Evolutionary conservation across 306 rosid species (phyloP), one percentile per base, ranked within the genome.

Genomic region (Inga oerstediana): DNA sequence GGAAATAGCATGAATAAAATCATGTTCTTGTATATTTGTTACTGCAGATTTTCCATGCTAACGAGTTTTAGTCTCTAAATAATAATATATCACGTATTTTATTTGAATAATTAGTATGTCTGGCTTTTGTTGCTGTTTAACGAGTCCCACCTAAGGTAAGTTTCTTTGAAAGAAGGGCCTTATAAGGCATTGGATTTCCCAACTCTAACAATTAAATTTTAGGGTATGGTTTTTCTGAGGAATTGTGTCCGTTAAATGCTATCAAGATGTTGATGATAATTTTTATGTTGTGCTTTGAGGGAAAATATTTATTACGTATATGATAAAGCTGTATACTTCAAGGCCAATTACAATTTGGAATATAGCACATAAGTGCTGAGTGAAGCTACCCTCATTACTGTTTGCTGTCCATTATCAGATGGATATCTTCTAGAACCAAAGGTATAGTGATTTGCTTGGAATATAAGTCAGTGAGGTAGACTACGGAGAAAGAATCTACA

Each of bases 281-380:
- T 24, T 24, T 61, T 61, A 61, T 61, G 16, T 4, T 6, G 20
- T 54, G 24, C 19, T 17, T 59, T 15, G 43, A 19, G 35, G 24
- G 22, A 41, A 20, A 76, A 56, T 46, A 73, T 73, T 54, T 20
- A 8, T 27, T 13, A 0, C n/a, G 14, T 79, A 16, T 7, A 27
- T 59, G 49, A 12, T 35, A 24, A 66, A 48, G 35, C 22, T 16
- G 27, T 75, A 24, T 27, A 27, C 35, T 65, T 66, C 35, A 24
- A 32, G 41, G 76, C 27, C 74, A 46, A 41, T 54, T 48, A 62
- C 39, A 30, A 62, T 66, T 43, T 62, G 68, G 22, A 80, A 65
- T 82, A 80, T 41, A 7, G 72, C 14, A n/a, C 15, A 20, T 22
- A 37, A 35, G 61, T 37, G 11, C 43, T 54, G 20, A 15, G 56